Evolutionary conservation across 2,329 filamentous ascomycete species (phyloP), one percentile per base, ranked within the genome.

Genomic region (Cordyceps militaris): DNA sequence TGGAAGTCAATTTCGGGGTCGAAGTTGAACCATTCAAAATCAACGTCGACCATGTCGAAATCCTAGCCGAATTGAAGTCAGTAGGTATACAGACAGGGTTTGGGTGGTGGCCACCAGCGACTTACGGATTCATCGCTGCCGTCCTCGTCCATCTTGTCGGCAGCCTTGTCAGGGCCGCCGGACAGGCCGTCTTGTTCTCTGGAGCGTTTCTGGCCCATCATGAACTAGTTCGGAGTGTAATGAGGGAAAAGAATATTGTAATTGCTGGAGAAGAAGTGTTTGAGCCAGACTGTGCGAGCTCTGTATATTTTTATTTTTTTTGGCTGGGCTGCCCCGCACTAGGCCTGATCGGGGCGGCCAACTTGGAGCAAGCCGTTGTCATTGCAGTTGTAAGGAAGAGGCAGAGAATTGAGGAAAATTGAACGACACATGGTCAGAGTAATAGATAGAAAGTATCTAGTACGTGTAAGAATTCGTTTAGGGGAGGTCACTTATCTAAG

Each of bases 11-110:
- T 81, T 8, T 88, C 84, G 2, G 89, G 80, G 66, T 94, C 87
- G 61, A 93, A 96, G 74, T 97, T 95, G 77, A 97, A 99, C 89
- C 91, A 97, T 76, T 99, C 94, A 67, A 99, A 99, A 63, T 97
- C 93, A 59, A 97, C 91, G 69, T 97, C 87, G 63, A 99, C 85
- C 71, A 93, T 88, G 69, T 96, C 89, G 67, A 91, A 88, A 67
- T 96, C 90, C 89, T 96, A 56, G 6, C 36, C 26, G 24, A 44
- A 56, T 11, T 40, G 3, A n/a, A 40, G 36, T 63, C 38, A 63
- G 57, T 28, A 28, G 42, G 4, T 32, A 6, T 46, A 28, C 21
- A 11, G 4, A 11, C n/a, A 16, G 14, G 11, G 5, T 16, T 26
- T 48, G 50, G 62, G 47, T 56, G 48, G 36, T 47, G 40, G 14